A percentile compares a stretch with the other conserved stretches of the same genome.
phyloP scores from a whole-genome alignment of 176 grass and related monocot genomes.

The Melocanna baccifera region DNA sequence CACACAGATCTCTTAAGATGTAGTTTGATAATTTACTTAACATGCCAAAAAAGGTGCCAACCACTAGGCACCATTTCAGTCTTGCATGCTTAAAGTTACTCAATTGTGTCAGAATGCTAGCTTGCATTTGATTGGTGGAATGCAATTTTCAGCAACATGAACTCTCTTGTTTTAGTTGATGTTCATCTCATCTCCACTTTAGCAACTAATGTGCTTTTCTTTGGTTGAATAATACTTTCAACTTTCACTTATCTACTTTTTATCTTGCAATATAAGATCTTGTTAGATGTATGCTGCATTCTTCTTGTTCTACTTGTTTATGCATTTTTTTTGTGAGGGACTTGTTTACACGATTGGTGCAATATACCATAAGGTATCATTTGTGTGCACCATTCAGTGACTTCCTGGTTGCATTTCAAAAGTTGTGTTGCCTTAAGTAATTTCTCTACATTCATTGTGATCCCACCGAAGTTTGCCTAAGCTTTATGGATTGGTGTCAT shows the following conservation, averaged over 20 bases:
- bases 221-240: neutral
- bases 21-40: neutral
- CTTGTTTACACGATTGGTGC: neutral
- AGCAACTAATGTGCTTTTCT: neutral
- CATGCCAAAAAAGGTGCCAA: neutral
- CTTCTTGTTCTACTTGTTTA: neutral
- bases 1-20: conserved; percentile 20
- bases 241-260: neutral
- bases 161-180: neutral
- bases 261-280: neutral
- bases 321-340: neutral
- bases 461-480: neutral
- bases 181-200: neutral
- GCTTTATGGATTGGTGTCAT: conserved; percentile 11
- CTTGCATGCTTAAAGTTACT: neutral
- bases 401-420: neutral
- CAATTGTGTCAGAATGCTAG: neutral
- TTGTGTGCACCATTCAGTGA: neutral
- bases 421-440: neutral
- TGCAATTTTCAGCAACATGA: neutral
- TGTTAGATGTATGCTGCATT: neutral
- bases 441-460: neutral
- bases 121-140: neutral
- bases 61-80: neutral
- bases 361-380: neutral